Base-by-base conservation (phyloP, 2,329 filamentous ascomycete genomes). In the Neospermospora avenae region DNA sequence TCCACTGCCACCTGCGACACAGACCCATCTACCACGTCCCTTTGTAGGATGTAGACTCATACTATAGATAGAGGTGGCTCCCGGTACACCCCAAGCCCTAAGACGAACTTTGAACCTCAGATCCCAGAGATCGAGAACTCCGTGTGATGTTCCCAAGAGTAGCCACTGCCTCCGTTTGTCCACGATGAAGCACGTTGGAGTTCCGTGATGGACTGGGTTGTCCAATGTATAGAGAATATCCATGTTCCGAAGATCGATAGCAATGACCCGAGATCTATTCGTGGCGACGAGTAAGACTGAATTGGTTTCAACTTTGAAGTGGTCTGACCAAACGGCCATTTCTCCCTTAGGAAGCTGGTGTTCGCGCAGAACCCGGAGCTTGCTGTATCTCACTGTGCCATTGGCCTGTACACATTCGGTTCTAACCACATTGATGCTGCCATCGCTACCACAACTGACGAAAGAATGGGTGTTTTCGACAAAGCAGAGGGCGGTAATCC, bases 391-490 rank as follows among this genome's bases (percentile, higher is more conserved):
- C 55, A 83, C 81, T 5, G 84, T 83, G 20, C 78, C 78, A 37
- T 81, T 80, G 16, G 78, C 74, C 60, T 82, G 82, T 18, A 80
- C 75, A 64, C 85, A 85, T 61, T 89, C 85, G 34, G 74, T 72
- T 35, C 91, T 91, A 62, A 97, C 89, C 2, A 96, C 90, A 70
- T 96, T 89, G 10, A 99, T 87, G 68, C 87, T 93, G 22, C 95
- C 95, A 73, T 99, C 93, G 49, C 84, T 91, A 4, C 90, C 93
- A 55, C 91, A 95, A 70, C 90, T 96, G 63, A 96, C 82, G 72
- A 99, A 98, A 22, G 90, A 93, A 73, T 98, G 92, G 0, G 93
- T 96, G 66, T 92, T 90, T 71, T 98, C 93, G 41, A 99, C 85
- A 71, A 99, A 98, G 67, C 91, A 93, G 22, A 99, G 75, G 14